Evolutionary conservation across 2,329 filamentous ascomycete species (phyloP).

Genomic region (Beauveria sp.): DNA sequence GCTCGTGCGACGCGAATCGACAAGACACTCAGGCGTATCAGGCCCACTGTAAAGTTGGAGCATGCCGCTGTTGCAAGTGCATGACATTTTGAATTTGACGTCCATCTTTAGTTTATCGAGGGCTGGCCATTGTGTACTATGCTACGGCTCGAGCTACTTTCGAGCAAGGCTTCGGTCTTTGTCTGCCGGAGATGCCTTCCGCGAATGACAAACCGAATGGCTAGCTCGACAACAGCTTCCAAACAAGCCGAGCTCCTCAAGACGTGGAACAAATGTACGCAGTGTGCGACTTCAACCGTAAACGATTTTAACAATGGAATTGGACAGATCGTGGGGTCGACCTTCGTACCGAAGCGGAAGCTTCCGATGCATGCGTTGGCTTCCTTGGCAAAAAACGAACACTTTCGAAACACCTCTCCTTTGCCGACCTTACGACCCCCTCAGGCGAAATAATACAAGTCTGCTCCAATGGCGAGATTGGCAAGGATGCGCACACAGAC

Average conservation of each 20-base stretch:
- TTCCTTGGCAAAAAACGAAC: slow-evolving; percentile 64
- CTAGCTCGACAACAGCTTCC: slow-evolving; percentile 6
- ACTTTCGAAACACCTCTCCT: slow-evolving; percentile 61
- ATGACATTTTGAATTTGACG: not conserved
- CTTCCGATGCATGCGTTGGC: slow-evolving; percentile 44
- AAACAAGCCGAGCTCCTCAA: slow-evolving; percentile 20
- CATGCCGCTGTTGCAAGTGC: not conserved
- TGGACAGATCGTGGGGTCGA: slow-evolving; percentile 22
- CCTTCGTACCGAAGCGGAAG: slow-evolving; percentile 15
- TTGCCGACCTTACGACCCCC: slow-evolving; percentile 48
- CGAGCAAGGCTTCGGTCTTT: not conserved
- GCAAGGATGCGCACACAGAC: slow-evolving; percentile 28
- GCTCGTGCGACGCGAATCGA: too few relatives aligned
- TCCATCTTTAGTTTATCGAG: not conserved
- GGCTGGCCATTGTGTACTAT: not conserved
- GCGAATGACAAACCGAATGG: not conserved
- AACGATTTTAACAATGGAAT: not conserved
- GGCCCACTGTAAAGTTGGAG: slow-evolving; percentile 10
- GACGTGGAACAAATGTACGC: slow-evolving; percentile 25
- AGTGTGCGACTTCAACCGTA: not conserved
- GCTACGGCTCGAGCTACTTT: not conserved
- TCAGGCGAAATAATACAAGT: slow-evolving; percentile 37
- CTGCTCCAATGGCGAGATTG: slow-evolving; percentile 32
- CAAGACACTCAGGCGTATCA: not conserved
- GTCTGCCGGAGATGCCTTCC: not conserved